Conservation (phyloP, 306 rosid genomes). For the Malus fusca region DNA sequence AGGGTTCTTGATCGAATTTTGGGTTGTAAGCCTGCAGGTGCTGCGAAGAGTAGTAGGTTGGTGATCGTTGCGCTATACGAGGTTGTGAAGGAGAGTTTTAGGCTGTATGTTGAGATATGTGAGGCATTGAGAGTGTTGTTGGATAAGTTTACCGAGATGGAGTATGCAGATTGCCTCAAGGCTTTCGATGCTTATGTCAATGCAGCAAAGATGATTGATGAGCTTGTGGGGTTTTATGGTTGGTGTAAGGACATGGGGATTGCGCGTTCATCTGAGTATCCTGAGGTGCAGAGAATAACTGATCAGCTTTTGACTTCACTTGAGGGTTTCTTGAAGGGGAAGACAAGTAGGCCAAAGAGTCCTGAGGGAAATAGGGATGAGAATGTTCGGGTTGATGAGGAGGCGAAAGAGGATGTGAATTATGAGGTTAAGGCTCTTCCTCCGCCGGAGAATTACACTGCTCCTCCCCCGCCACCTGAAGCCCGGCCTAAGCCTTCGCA, state of each 20-base stretch:
- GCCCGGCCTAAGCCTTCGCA: slow-evolving; percentile 13
- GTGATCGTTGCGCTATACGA: slow-evolving; percentile 56
- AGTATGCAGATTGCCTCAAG: slow-evolving; percentile 48
- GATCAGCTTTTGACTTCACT: slow-evolving; percentile 50
- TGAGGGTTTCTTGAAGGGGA: slow-evolving; percentile 65
- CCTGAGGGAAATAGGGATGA: slow-evolving; percentile 39
- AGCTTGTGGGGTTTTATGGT: slow-evolving; percentile 52
- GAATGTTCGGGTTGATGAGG: slow-evolving; percentile 24
- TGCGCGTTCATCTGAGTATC: slow-evolving; percentile 70
- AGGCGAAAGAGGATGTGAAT: slow-evolving; percentile 26
- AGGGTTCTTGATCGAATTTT: slow-evolving; percentile 52
- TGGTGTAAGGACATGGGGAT: slow-evolving; percentile 82
- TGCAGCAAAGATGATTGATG: slow-evolving; percentile 64
- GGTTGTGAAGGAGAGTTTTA: slow-evolving; percentile 68
- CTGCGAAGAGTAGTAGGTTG: slow-evolving; percentile 55
- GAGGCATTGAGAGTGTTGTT: slow-evolving; percentile 65
- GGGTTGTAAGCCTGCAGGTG: slow-evolving; percentile 64
- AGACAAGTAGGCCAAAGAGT: slow-evolving; percentile 33
- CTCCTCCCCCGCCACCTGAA: slow-evolving; percentile 20
- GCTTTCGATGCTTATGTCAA: slow-evolving; percentile 59
- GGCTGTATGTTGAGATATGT: slow-evolving; percentile 49
- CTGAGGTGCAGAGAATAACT: slow-evolving; percentile 66
- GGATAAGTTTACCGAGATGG: slow-evolving; percentile 75
- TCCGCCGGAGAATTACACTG: slow-evolving; percentile 44
- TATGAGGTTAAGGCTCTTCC: slow-evolving; percentile 74